phyloP scores from a whole-genome alignment of 768 basidiomycete genomes.

The Melanogaster broomeanus region DNA sequence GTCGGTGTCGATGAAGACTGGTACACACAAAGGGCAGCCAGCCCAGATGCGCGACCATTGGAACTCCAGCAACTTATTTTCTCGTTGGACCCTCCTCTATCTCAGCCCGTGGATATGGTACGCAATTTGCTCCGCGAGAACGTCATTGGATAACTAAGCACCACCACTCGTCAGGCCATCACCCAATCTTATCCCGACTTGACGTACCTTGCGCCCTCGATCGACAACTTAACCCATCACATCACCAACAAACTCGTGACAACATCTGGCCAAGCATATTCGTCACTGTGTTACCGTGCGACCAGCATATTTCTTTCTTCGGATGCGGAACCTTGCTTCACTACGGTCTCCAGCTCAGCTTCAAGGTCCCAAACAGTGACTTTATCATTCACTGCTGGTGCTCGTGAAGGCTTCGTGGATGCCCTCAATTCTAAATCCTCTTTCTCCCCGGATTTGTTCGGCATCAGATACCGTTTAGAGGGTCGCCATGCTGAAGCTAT shows the following conservation, averaged over 20 bases:
- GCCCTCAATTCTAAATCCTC: slow-evolving; percentile 34
- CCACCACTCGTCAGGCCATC: slow-evolving; percentile 20
- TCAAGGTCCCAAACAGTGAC: slow-evolving; percentile 47
- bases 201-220: slow-evolving; percentile 44
- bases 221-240: slow-evolving; percentile 50
- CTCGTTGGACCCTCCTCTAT: slow-evolving; percentile 41
- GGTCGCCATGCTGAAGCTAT: slow-evolving; percentile 49
- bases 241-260: slow-evolving; percentile 43
- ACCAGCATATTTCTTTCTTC: slow-evolving; percentile 15
- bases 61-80: slow-evolving; percentile 79
- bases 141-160: slow-evolving; percentile 2
- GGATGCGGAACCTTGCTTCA: slow-evolving; percentile 39
- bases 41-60: slow-evolving; percentile 39
- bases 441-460: slow-evolving; percentile 37
- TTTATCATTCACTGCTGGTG: slow-evolving; percentile 50
- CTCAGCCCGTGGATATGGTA: slow-evolving; percentile 39
- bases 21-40: slow-evolving; percentile 35
- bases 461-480: slow-evolving; percentile 55
- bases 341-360: slow-evolving; percentile 33
- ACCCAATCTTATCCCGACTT: slow-evolving; percentile 38
- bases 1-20: slow-evolving; percentile 59
- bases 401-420: slow-evolving; percentile 51
- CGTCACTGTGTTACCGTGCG: slow-evolving; percentile 52
- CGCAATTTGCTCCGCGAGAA: slow-evolving; percentile 8
- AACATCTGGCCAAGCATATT: slow-evolving; percentile 47